Evolutionary conservation across 192 early-diverging fungal genomes (phyloP), one percentile per base, ranked within the genome.

Genomic region (Radiomyces spectabilis): DNA sequence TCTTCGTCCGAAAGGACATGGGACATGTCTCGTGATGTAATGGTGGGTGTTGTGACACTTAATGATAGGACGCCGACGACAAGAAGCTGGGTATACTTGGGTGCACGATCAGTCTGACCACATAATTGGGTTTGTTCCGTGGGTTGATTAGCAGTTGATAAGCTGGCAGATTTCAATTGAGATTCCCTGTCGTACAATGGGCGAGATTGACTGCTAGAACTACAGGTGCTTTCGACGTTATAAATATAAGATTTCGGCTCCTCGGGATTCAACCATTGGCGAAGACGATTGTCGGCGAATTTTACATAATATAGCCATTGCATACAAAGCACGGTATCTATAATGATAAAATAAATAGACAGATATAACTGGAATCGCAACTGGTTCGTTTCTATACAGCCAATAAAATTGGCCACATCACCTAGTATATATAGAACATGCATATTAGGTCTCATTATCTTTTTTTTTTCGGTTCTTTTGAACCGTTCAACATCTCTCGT

Each of bases 401-500:
- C 88, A 38, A 84, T 61, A 3, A 89, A 61, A 53, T 86, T 89
- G 57, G 78, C 74, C 34, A 84, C 33, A 57, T 91, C 88, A 27
- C 85, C 87, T 68, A 25, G 22, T n/a, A 15, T 29, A 15, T 18
- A 21, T 26, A 58, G 12, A 37, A 25, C 27, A 30, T 29, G 31
- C 15, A 4, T n/a, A 29, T 4, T 60, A n/a, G 27, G 16, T n/a
- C 18, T 57, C 8, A 24, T 32, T 25, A 22, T 15, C 34, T 18
- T 12, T 25, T 29, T 2, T 21, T 47, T 12, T 31, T 15, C 22
- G 29, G 10, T 24, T 29, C 19, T 18, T 10, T 22, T 13, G 10
- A 24, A 22, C 24, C 27, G 15, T 33, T 29, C 25, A 37, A 22
- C 21, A 16, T 58, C 16, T n/a, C n/a, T n/a, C n/a, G n/a, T n/a